Percentiles rank a stretch among this genome's conserved stretches.
Evolutionary conservation across 257 asterid species (phyloP).

Genomic region (Nicotiana obtusifolia): DNA sequence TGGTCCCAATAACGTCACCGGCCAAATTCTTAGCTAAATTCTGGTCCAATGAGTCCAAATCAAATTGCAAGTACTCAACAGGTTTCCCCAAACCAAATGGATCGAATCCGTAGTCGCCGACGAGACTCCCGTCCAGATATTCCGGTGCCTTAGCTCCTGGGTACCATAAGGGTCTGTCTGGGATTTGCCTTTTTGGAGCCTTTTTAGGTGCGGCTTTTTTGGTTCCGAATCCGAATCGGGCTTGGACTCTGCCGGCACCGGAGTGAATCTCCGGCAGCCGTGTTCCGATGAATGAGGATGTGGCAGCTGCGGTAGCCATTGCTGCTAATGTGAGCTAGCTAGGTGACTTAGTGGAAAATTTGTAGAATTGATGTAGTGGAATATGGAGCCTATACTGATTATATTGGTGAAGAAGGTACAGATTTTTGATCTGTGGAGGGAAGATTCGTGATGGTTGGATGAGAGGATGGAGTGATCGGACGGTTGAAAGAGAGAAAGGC

Average conservation of each 20-base stretch:
- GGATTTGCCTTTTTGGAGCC: slow-evolving; percentile 14
- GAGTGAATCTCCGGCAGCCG: slow-evolving; percentile 57
- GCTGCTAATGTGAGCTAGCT: slow-evolving; percentile 11
- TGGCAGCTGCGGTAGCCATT: slow-evolving; percentile 66
- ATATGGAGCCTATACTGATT: slow-evolving; percentile 30
- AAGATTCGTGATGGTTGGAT: slow-evolving; percentile 44
- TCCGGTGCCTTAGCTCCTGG: slow-evolving; percentile 90
- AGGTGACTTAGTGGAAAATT: no score
- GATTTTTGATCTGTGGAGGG: slow-evolving; percentile 28
- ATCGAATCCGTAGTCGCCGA: slow-evolving; percentile 93
- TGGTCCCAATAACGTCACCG: slow-evolving; percentile 75
- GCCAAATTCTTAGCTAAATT: slow-evolving; percentile 75
- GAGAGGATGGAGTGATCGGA: slow-evolving; percentile 36
- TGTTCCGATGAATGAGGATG: slow-evolving; percentile 73
- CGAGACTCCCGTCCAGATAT: slow-evolving; percentile 70
- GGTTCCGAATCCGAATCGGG: slow-evolving; percentile 61
- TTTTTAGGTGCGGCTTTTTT: slow-evolving; percentile 58
- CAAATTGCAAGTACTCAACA: slow-evolving; percentile 84
- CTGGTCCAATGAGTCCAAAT: slow-evolving; percentile 82
- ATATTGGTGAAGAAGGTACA: slow-evolving; percentile 25
- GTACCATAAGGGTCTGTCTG: slow-evolving; percentile 82
- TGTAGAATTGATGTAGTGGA: slow-evolving; percentile 16
- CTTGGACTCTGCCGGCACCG: slow-evolving; percentile 57
- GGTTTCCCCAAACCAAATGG: slow-evolving; percentile 94
- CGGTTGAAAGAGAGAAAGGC: slow-evolving; percentile 27